Evolutionary conservation across 345 rosid species (phyloP), one percentile per base, ranked within the genome.

Genomic region (Geranium rotundifolium): DNA sequence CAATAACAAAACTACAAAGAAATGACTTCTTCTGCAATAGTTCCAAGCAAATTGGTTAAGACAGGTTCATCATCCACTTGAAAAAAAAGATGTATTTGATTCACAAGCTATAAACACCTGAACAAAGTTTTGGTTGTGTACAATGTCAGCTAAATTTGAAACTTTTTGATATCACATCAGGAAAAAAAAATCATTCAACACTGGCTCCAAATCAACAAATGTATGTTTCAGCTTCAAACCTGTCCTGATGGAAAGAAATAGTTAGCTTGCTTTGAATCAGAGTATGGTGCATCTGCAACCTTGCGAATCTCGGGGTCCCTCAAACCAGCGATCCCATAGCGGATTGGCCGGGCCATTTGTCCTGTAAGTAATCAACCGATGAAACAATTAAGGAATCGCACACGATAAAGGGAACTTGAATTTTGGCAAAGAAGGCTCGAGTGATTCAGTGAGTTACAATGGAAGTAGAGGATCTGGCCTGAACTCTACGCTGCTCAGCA

Each of bases 281-380:
- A 92, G 85, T 57, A 87, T 81, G 84, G 65, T 69, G 81, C 98
- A 89, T 50, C 77, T 85, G 82, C 96, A 91, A 56, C 96, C 76
- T 65, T 76, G 71, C 0, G 83, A 76, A 49, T 89, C 89, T 66
- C 67, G 79, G 19, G 89, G 86, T 12, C 89, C 75, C 75, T 89
- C 85, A 64, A 91, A 91, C 98, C 98, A 92, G 60, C 81, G 85
- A 71, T 92, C 96, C 98, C 98, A 92, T 15, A 59, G 10, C 0
- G 85, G 73, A 62, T 85, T 85, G 17, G 71, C 60, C 4, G 95
- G 96, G n/a, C 95, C 93, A 58, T 13, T 67, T 62, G 96, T 85
- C 76, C 98, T 89, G 87, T 55, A 61, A 73, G 19, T 65, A 18
- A 23, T 17, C 19, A n/a, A 65, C 29, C 68, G 56, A 56, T 61